Base-by-base conservation (phyloP, 2,329 filamentous ascomycete species). In the Eutypella sp. region DNA sequence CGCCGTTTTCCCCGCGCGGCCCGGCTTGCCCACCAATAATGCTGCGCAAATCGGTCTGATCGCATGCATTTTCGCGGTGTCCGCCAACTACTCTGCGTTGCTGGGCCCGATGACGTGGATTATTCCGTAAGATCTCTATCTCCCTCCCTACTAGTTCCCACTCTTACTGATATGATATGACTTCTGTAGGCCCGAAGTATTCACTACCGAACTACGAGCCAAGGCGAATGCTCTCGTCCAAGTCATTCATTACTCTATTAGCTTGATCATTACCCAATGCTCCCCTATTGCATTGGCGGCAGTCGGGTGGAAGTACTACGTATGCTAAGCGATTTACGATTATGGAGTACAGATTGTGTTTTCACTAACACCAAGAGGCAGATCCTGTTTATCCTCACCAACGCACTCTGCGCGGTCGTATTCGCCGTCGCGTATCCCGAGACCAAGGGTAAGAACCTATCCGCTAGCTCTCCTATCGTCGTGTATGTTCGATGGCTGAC, bases 21-120 rank as follows among this genome's bases (percentile, higher is more conserved):
- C 67, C 1, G 65, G 64, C 0, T 45, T 59, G 31, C 60, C 66
- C 1, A 69, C 67, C 1, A 68, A 69, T 46, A 59, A 54, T 24
- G 65, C 65, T 1, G 67, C 67, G 0, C 67, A 69, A 36, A 53
- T 60, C 0, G 67, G 63, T 1, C 56, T 70, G 1, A 70, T 70
- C 38, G 67, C 67, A 0, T 69, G 67, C 10, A 67, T 70, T 2
- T 70, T 70, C 47, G 61, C 65, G 18, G 67, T 69, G 3, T 70
- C 67, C 11, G 63, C 63, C 16, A 65, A 63, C 40, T 65, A 65
- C 41, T 65, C 62, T 5, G 67, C 67, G 15, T 52, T 69, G 1
- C 50, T 69, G 5, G 67, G 67, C 0, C 67, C 67, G 0, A 69
- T 69, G 67, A 69, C 67, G 0, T 69, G 67, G 67, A 69, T 70